Evolutionary conservation across 768 basidiomycete species (phyloP), one percentile per base, ranked within the genome.

Genomic region (Myochromella boudieri): DNA sequence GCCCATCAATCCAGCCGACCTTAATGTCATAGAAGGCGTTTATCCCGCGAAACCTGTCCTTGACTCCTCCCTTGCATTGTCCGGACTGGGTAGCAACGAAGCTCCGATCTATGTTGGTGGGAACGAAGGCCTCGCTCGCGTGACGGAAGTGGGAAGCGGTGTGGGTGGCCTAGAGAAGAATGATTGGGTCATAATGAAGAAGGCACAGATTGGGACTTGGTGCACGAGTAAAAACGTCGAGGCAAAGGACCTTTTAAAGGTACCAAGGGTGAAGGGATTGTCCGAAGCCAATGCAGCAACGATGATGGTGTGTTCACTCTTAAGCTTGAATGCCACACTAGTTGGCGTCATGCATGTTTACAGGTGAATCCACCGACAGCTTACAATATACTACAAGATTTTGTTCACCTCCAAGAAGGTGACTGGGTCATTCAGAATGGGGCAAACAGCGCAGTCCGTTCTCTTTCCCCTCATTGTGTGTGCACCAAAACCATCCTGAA

Each of bases 381-480:
- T 1, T 84, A 84, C 52, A 85, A 86, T 56, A 87, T 95, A 84
- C 75, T 95, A 8, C 74, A 74, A 26, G 80, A 87, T 45, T 92
- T 84, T 63, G 75, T 82, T 5, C 55, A 71, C 27, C 74, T 92
- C 33, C 52, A 78, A 41, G 70, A 75, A 38, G 90, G 85, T 3
- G 87, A 90, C 37, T 93, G 85, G 85, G 72, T 95, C 12, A 61
- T 94, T 9, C 91, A 94, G 64, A 94, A 93, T 51, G 91, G 89
- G 21, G 84, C 83, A 15, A 94, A 94, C 56, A 87, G 87, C 54
- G 86, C 87, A 15, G 91, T 90, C 48, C 38, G 82, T 66, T 12
- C 42, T 43, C 18, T 8, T 26, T 42, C n/a, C 12, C 38, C 25
- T 32, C n/a, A 26, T 25, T 11, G 17, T 34, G 6, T 10, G 15